phyloP scores from a whole-genome alignment of 352 stramenopile species.

The Paralagenidium karlingii region DNA sequence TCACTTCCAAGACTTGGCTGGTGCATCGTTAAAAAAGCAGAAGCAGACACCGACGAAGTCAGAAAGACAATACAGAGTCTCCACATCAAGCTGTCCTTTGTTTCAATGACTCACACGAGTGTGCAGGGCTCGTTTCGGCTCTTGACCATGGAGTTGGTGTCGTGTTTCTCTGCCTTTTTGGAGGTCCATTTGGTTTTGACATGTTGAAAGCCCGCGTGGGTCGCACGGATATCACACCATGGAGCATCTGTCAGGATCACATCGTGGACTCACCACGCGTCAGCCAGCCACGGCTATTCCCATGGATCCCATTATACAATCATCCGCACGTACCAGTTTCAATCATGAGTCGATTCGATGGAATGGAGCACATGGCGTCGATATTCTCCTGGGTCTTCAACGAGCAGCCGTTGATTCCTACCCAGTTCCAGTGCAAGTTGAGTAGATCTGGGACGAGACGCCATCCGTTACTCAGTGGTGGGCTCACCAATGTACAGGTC shows the following conservation, averaged over 20 bases:
- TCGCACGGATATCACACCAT: constrained; percentile 93
- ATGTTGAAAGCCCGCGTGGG: constrained; percentile 83
- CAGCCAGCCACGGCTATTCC: not conserved
- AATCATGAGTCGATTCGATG: constrained; percentile 86
- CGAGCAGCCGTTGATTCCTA: constrained; percentile 93
- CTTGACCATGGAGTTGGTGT: constrained; percentile 82
- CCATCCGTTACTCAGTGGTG: not conserved
- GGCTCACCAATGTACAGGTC: constrained; percentile 88
- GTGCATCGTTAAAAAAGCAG: not conserved
- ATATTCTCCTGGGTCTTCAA: constrained; percentile 93
- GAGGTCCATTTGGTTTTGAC: constrained; percentile 82
- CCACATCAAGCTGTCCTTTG: no score
- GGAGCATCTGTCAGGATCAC: constrained; percentile 72
- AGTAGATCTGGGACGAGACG: not conserved
- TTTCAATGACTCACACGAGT: constrained; percentile 82
- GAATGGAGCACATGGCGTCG: constrained; percentile 85
- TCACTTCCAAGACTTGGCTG: constrained; percentile 78
- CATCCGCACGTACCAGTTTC: constrained; percentile 68
- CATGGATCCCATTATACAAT: not conserved
- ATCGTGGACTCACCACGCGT: not conserved
- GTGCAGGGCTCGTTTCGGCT: constrained; percentile 92
- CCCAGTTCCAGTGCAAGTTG: not conserved
- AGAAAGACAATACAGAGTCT: constrained; percentile 1
- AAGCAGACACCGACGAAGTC: not conserved
- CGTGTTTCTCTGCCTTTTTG: constrained; percentile 92